Conservation (phyloP, 2,329 filamentous ascomycete genomes). For the Diatrype stigma region DNA sequence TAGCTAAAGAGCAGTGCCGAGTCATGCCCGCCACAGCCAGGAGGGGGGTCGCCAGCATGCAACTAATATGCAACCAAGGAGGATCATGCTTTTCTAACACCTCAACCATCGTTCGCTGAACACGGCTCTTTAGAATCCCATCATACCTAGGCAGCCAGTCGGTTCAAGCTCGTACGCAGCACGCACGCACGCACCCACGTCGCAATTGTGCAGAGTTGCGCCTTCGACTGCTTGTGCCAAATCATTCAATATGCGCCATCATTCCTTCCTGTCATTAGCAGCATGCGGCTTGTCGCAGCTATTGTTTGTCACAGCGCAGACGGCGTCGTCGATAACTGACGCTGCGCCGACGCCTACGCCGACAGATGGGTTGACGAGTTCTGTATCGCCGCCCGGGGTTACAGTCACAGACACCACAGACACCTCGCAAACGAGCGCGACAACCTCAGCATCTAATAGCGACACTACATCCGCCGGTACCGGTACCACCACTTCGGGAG, state of each 20-base stretch:
- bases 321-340: constrained; percentile 23
- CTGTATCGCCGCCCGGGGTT: constrained; percentile 8
- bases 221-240: constrained; percentile 13
- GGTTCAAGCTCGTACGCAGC: background rate
- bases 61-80: background rate
- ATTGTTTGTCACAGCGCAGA: constrained; percentile 28
- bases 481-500: constrained; percentile 13
- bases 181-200: no score
- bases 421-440: constrained; percentile 6
- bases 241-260: constrained; percentile 16
- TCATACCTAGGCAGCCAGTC: background rate
- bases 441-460: constrained; percentile 6
- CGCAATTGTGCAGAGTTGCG: constrained; percentile 8
- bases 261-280: constrained; percentile 22
- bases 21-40: no score
- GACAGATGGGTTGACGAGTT: constrained; percentile 3
- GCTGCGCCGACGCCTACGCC: constrained; percentile 8
- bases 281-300: constrained; percentile 27
- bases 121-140: background rate
- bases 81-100: background rate
- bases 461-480: constrained; percentile 14
- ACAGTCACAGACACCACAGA: constrained; percentile 9
- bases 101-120: background rate
- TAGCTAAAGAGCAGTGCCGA: no score
- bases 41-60: no score